Evolutionary conservation across 208 protist genomes (phyloP).

Genomic region (Sergeia podlipaevii): DNA sequence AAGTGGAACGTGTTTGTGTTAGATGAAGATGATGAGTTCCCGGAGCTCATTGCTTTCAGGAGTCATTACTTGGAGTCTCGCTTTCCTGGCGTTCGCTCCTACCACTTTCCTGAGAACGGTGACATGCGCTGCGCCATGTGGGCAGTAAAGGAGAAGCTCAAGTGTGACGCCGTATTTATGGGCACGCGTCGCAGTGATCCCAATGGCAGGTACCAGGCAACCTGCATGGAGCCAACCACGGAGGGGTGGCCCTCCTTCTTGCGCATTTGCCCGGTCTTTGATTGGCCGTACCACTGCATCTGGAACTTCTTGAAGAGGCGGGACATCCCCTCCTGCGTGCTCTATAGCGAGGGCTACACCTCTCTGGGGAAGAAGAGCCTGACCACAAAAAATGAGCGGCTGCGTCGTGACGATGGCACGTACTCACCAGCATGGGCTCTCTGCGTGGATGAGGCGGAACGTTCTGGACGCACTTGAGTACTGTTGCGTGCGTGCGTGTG

Average conservation of each 20-base stretch:
- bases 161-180: conserved; percentile 77
- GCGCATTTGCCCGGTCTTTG: conserved; percentile 80
- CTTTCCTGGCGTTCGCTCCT: conserved; percentile 24
- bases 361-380: conserved; percentile 54
- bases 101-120: conserved; percentile 15
- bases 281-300: conserved; percentile 73
- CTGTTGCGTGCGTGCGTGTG: no score
- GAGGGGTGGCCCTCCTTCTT: conserved; percentile 84
- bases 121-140: conserved; percentile 58
- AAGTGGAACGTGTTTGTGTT: conserved; percentile 49
- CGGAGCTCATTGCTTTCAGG: conserved; percentile 68
- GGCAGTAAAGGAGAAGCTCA: conserved; percentile 29
- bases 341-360: conserved; percentile 88
- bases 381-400: conserved; percentile 53
- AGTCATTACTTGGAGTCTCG: conserved; percentile 30
- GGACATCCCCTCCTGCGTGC: conserved; percentile 75
- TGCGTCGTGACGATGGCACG: conserved; percentile 51
- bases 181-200: conserved; percentile 84
- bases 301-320: conserved; percentile 70
- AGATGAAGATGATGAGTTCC: conserved; percentile 59
- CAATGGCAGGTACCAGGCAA: conserved; percentile 47
- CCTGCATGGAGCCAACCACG: conserved; percentile 55
- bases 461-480: conserved; percentile 25
- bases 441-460: conserved; percentile 23
- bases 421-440: conserved; percentile 77